These are phyloP conservation scores for Solanum lignicaule DNA, from an alignment of 257 asterid genomes.

Conservation along the genomic window DNA sequence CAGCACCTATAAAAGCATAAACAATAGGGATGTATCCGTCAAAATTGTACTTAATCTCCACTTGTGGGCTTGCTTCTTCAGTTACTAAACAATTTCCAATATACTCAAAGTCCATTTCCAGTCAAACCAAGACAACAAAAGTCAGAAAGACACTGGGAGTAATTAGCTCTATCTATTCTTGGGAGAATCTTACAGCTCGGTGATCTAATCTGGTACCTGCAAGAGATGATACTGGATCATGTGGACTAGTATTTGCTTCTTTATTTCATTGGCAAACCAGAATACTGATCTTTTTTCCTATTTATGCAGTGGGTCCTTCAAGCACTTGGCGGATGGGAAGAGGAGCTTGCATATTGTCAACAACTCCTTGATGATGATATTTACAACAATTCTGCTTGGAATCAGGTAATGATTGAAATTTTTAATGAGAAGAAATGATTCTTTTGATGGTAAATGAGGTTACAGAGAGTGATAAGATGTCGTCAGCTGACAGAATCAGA, in stretches of 20 bases:
- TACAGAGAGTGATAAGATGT: background rate
- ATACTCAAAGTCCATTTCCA: background rate
- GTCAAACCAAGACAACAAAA: background rate
- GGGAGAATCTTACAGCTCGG: background rate
- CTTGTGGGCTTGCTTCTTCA: background rate
- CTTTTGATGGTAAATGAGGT: background rate
- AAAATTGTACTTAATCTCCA: background rate
- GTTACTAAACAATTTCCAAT: background rate
- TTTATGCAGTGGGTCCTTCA: constrained; percentile 91
- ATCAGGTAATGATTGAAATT: constrained; percentile 51
- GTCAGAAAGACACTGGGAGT: background rate
- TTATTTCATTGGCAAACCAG: background rate
- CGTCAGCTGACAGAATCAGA: background rate
- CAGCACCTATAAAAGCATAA: background rate
- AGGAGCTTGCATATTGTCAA: constrained; percentile 75
- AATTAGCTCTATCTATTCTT: background rate
- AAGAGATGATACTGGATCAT: background rate
- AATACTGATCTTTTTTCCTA: constrained; percentile 6
- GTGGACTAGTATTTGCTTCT: background rate
- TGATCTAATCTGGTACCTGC: background rate
- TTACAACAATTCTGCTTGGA: constrained; percentile 96
- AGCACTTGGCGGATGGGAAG: constrained; percentile 95
- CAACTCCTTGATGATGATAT: constrained; percentile 70
- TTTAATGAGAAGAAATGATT: background rate
- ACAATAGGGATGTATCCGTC: background rate